Base-by-base conservation (phyloP, 2,329 filamentous ascomycete species). In the Hypoxylon sp. region DNA sequence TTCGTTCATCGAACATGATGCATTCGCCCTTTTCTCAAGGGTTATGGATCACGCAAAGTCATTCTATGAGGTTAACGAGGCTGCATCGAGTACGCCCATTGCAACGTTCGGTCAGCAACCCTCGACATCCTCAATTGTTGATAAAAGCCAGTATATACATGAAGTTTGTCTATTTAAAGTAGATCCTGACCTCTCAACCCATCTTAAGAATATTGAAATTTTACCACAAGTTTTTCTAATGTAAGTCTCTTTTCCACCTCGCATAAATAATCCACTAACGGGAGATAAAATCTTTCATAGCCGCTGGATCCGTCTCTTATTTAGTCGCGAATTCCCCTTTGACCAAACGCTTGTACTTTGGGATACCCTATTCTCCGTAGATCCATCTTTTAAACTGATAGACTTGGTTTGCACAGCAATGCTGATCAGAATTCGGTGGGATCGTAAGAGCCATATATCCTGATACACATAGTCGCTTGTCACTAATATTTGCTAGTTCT, bases 191-290 rank as follows among this genome's bases (percentile, higher is more conserved):
- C 85, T 98, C 28, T 91, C 93, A 13, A 84, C 85, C 23, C 94
- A 98, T 78, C 85, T 99, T 17, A 90, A 90, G 64, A 87, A 89
- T 65, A 90, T 98, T 50, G 95, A 98, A 66, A 90, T 99, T 67
- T 82, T 98, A n/a, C 96, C 96, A 1, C 96, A 99, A 75, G 95
- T 99, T 55, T 99, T 98, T 76, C 82, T 98, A 23, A 97, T 98
- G 92, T 96, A 81, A 79, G 85, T 78, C 2, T 21, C 4, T 25
- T 13, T 17, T 38, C 19, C 17, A 9, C 21, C 41, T 11, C 6
- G 25, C 19, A 6, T 3, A 23, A 17, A 19, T 25, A 10, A 25
- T 4, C 49, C 46, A 60, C 66, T 68, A 17, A 74, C 58, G 9
- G 17, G 2, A 9, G 41, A 7, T 46, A 55, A 38, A 10, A 34